phyloP scores from a whole-genome alignment of 1,284 basidiomycete genomes.

The Somion occarium region DNA sequence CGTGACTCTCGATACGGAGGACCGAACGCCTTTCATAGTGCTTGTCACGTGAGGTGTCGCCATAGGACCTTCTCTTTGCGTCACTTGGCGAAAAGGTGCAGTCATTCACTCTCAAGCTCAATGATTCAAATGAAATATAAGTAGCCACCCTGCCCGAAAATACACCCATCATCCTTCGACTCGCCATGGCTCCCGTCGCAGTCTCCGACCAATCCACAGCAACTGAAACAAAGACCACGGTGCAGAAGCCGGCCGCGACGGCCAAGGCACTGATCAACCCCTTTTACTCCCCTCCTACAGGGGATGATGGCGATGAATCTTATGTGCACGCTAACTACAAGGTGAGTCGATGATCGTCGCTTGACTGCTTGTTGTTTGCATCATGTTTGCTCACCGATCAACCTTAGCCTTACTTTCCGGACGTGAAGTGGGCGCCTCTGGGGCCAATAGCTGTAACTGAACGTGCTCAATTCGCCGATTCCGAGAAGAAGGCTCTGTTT shows the following conservation, averaged over 20 bases:
- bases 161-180: slow-evolving; percentile 1
- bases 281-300: slow-evolving; percentile 58
- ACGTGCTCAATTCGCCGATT: slow-evolving; percentile 57
- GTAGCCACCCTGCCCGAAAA: not conserved
- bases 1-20: too few species aligned
- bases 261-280: slow-evolving; percentile 45
- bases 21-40: not conserved
- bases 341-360: slow-evolving; percentile 30
- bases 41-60: slow-evolving; percentile 18
- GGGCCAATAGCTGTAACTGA: slow-evolving; percentile 56
- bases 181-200: slow-evolving; percentile 42
- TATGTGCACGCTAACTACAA: slow-evolving; percentile 62
- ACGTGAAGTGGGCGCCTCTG: slow-evolving; percentile 61
- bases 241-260: slow-evolving; percentile 1
- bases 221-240: slow-evolving; percentile 8
- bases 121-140: slow-evolving; percentile 9
- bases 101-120: slow-evolving; percentile 2
- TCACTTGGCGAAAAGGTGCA: slow-evolving; percentile 8
- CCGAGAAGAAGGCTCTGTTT: slow-evolving; percentile 52
- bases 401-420: slow-evolving; percentile 58
- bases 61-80: slow-evolving; percentile 16
- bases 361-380: not conserved
- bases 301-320: slow-evolving; percentile 40
- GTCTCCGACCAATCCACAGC: slow-evolving; percentile 25
- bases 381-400: slow-evolving; percentile 5